A percentile compares a stretch with the other conserved stretches of the same genome.
phyloP scores from a whole-genome alignment of 192 early-diverging fungal species.

The Linnemannia hyalina region DNA sequence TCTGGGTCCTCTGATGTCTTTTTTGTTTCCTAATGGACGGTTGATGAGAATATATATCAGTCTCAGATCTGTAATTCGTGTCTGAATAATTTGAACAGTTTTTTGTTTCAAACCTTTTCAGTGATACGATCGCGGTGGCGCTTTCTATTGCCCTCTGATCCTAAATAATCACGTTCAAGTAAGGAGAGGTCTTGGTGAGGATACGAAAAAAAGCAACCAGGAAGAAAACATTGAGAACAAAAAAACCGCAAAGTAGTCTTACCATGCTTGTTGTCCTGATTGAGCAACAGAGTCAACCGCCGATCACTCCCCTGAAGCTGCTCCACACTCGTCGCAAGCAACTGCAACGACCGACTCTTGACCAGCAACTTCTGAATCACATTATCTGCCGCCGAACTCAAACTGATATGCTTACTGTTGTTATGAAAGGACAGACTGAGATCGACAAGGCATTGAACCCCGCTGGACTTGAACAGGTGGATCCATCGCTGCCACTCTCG shows the following conservation, averaged over 20 bases:
- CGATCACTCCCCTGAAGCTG: neutral
- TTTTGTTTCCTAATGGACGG: neutral
- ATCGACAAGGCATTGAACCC: neutral
- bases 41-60: neutral
- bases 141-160: neutral
- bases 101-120: neutral
- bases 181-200: neutral
- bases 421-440: neutral
- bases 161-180: neutral
- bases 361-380: neutral
- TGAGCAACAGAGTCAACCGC: neutral
- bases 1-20: neutral
- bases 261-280: neutral
- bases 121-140: neutral
- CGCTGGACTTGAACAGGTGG: constrained; percentile 4
- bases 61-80: neutral
- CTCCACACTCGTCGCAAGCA: neutral
- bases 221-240: neutral
- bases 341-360: neutral
- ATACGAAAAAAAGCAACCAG: neutral
- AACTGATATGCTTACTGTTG: neutral
- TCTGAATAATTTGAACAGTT: neutral
- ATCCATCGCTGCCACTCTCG: constrained; percentile 1
- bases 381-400: neutral
- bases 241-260: neutral